phyloP scores from a whole-genome alignment of 1,139 yeast genomes.

The Eremothecium sinecaudum region DNA sequence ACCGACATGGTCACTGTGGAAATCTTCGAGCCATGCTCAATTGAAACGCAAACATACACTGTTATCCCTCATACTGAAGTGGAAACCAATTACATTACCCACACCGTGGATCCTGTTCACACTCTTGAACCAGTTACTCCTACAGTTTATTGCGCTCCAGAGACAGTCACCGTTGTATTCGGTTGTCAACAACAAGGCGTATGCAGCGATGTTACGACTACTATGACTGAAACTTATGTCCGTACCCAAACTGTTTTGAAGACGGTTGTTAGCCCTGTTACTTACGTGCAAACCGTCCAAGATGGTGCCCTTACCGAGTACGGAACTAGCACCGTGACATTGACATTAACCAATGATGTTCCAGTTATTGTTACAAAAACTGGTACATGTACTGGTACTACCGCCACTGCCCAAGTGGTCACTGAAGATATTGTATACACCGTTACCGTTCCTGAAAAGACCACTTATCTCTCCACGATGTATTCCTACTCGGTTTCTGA shows the following conservation, averaged over 20 bases:
- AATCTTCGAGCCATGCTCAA: constrained; percentile 8
- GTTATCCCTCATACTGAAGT: constrained; percentile 3
- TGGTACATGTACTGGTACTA: too few species aligned
- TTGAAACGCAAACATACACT: constrained; percentile 1
- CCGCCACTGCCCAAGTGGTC: too few species aligned
- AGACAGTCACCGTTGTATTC: constrained; percentile 2
- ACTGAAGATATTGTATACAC: too few species aligned
- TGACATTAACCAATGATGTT: background rate
- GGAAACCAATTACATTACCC: constrained; percentile 8
- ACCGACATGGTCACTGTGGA: constrained; percentile 7
- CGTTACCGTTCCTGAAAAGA: too few species aligned
- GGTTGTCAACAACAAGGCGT: constrained; percentile 1
- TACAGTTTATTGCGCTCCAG: constrained; percentile 1
- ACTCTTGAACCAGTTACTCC: constrained; percentile 4
- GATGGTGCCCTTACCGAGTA: background rate
- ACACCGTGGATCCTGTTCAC: constrained; percentile 3
- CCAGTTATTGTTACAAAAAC: background rate
- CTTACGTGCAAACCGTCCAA: background rate
- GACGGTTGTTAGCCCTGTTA: background rate
- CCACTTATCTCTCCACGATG: too few species aligned
- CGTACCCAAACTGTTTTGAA: background rate
- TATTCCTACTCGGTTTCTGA: too few species aligned
- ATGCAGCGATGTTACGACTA: background rate
- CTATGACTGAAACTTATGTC: background rate
- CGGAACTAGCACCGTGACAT: background rate